Conservation (phyloP, 768 basidiomycete species). For the Udeniomyces megalosporus region DNA sequence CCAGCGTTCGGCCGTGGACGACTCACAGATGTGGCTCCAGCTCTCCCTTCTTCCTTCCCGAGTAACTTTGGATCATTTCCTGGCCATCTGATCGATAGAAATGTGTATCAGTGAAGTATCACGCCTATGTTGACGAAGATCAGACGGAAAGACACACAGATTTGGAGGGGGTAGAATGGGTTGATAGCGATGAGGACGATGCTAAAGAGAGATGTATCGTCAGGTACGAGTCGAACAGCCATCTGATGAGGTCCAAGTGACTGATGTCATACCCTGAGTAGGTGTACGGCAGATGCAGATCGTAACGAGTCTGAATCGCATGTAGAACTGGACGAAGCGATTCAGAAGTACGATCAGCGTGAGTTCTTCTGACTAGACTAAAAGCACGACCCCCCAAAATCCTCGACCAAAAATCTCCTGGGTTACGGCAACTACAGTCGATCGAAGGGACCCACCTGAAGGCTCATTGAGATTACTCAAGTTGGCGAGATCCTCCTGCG, state of each 20-base stretch:
- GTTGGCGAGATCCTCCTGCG: constrained; percentile 92
- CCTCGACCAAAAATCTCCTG: no score
- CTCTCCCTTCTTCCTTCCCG: constrained; percentile 77
- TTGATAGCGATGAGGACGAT: constrained; percentile 66
- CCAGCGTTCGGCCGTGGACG: neutral
- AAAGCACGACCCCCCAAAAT: no score
- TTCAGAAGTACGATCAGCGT: no score
- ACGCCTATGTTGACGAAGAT: neutral
- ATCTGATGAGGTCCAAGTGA: neutral
- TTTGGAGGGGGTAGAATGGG: constrained; percentile 90
- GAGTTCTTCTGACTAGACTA: no score
- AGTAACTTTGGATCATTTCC: constrained; percentile 93
- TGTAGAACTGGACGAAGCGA: constrained; percentile 3
- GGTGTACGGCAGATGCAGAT: constrained; percentile 92
- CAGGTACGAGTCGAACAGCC: neutral
- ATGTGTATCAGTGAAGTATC: neutral
- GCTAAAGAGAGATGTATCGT: neutral
- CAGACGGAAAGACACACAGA: constrained; percentile 35
- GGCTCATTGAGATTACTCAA: constrained; percentile 97
- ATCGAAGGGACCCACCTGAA: constrained; percentile 44
- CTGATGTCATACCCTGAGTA: constrained; percentile 51
- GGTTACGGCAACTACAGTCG: neutral
- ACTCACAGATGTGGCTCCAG: constrained; percentile 81
- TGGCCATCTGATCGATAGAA: constrained; percentile 45
- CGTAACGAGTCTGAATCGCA: constrained; percentile 33